Conservation (phyloP, 768 basidiomycete genomes). For the Hypholoma sublateritium region DNA sequence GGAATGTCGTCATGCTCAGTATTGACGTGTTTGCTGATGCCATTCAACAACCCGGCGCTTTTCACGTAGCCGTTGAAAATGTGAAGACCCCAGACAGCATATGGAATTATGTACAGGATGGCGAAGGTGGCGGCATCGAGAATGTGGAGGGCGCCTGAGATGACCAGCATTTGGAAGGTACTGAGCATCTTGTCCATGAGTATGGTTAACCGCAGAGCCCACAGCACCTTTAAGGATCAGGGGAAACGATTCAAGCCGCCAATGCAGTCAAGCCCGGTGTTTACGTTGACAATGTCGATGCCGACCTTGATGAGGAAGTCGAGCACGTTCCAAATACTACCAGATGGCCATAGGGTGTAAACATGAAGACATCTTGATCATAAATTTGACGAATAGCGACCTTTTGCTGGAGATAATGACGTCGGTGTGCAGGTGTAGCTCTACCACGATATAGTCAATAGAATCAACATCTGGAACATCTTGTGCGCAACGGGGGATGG, state of each 20-base stretch:
- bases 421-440: slow-evolving; percentile 84
- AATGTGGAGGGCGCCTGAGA: slow-evolving; percentile 82
- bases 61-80: slow-evolving; percentile 88
- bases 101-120: slow-evolving; percentile 88
- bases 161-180: slow-evolving; percentile 84
- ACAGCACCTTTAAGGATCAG: slow-evolving; percentile 82
- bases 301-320: slow-evolving; percentile 86
- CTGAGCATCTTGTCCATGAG: slow-evolving; percentile 83
- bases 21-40: slow-evolving; percentile 72
- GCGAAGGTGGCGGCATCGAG: slow-evolving; percentile 89
- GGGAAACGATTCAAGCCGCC: slow-evolving; percentile 82
- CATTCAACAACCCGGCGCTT: slow-evolving; percentile 56
- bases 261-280: slow-evolving; percentile 69
- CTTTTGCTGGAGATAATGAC: slow-evolving; percentile 62
- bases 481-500: slow-evolving; percentile 65
- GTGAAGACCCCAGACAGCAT: slow-evolving; percentile 92
- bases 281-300: slow-evolving; percentile 72
- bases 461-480: slow-evolving; percentile 72
- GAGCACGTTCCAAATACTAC: slow-evolving; percentile 88
- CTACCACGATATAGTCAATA: slow-evolving; percentile 82
- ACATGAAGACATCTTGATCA: slow-evolving; percentile 94
- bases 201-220: slow-evolving; percentile 88
- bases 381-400: slow-evolving; percentile 73
- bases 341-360: slow-evolving; percentile 90
- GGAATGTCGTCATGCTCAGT: slow-evolving; percentile 62